Evolutionary conservation across 352 stramenopile species (phyloP), one percentile per base, ranked within the genome.

Genomic region (Plasmopara halstedii): DNA sequence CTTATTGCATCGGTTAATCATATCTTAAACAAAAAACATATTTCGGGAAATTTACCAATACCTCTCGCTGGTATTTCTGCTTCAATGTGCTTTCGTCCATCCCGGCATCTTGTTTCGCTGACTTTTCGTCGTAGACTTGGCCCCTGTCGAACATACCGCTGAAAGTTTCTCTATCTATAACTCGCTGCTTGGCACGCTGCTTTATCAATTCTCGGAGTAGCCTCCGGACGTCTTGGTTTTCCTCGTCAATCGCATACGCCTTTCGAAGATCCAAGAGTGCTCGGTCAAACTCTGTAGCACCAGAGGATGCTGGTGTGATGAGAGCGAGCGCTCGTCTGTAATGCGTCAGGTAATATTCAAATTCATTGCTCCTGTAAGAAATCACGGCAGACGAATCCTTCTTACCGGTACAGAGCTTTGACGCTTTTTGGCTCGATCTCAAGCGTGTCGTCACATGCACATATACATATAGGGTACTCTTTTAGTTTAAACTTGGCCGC

Each of bases 121-220:
- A 29, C 17, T 21, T 46, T n/a, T 70, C 58, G 15, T 70, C 59
- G 34, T 85, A 87, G 4, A 93, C 62, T 19, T 72, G 44, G 0
- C 82, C 82, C 41, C 79, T 73, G 19, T 83, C 53, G 31, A 91
- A 93, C 82, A 93, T 89, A 13, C 79, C 82, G 9, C 60, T 87
- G 53, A 93, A 93, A 4, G 81, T 93, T 8, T 71, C 59, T 41
- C 74, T 73, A 38, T 93, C 82, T 14, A 87, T 50, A 26, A 75
- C 46, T 14, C 66, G 73, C 49, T 93, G 82, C 19, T 73, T 75
- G 1, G 57, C 54, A 13, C 76, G 60, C 39, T 88, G 76, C 21
- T 88, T 73, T 36, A 79, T 75, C 2, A 91, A 50, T 38, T 85
- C 70, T 10, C 71, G 75, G 17, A 86, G 72, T 3, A 89, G 54